Percentiles rank a stretch among this genome's conserved stretches.
phyloP scores from a whole-genome alignment of 208 protist genomes.

The Leishmania gerbilli region DNA sequence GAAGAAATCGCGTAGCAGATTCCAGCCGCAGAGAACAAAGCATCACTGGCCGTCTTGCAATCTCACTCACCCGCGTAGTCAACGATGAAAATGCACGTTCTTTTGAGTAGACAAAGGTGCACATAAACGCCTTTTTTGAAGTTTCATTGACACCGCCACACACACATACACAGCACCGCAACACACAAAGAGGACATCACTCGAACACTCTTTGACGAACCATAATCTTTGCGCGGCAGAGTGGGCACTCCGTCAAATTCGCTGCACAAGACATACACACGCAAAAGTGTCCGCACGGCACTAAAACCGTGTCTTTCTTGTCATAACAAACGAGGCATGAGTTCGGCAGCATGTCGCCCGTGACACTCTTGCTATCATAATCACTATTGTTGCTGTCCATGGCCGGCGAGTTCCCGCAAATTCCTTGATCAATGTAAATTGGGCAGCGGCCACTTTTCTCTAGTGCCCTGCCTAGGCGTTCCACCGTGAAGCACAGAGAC shows the following conservation, averaged over 20 bases:
- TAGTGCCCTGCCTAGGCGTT: conserved; percentile 31
- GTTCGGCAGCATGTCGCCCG: conserved; percentile 19
- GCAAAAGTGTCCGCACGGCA: conserved; percentile 67
- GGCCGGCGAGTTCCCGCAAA: background rate
- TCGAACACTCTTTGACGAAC: conserved; percentile 43
- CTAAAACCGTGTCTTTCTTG: conserved; percentile 46
- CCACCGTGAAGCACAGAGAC: conserved; percentile 34
- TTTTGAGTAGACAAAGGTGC: background rate
- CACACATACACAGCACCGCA: background rate
- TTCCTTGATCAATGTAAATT: conserved; percentile 42
- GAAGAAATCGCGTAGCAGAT: background rate
- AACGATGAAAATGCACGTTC: background rate
- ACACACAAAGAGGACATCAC: background rate
- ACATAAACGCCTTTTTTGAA: too few relatives aligned
- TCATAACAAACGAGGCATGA: conserved; percentile 50
- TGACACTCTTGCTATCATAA: conserved; percentile 9
- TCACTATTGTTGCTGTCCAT: background rate
- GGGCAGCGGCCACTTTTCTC: conserved; percentile 43
- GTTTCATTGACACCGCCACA: background rate
- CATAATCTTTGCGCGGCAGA: conserved; percentile 52
- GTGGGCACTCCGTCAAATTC: conserved; percentile 50
- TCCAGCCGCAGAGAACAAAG: background rate
- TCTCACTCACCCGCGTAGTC: background rate
- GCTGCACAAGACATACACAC: conserved; percentile 47
- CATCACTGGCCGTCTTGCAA: too few relatives aligned